Conservation (phyloP, 208 protist species). For the Trypanosoma cruzi region DNA sequence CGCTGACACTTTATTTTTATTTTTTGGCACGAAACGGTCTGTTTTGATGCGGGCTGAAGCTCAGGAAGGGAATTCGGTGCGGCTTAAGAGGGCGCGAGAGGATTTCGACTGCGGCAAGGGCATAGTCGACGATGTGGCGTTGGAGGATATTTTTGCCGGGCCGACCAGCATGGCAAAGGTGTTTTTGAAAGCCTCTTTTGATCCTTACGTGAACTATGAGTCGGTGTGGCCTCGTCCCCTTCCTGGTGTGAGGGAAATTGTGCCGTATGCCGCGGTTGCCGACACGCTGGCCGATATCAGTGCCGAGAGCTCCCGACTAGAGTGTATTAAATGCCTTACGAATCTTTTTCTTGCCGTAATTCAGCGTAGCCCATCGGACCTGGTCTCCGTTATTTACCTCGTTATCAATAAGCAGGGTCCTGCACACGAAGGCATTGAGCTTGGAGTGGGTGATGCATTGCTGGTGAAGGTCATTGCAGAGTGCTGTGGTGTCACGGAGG, state of each 20-base stretch:
- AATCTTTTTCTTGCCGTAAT: constrained; percentile 90
- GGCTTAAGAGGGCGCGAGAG: background rate
- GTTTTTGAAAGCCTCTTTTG: constrained; percentile 48
- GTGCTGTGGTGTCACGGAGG: constrained; percentile 93
- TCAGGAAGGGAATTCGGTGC: background rate
- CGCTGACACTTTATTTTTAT: background rate
- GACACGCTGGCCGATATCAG: constrained; percentile 87
- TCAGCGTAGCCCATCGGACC: constrained; percentile 76
- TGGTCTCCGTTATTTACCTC: constrained; percentile 94
- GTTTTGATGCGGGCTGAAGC: background rate
- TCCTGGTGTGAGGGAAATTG: constrained; percentile 21
- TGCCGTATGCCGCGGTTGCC: constrained; percentile 78
- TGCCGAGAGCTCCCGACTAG: constrained; percentile 79
- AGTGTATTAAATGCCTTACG: constrained; percentile 87
- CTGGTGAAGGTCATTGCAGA: constrained; percentile 96
- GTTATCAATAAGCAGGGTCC: constrained; percentile 97
- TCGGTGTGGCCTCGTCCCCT: constrained; percentile 48
- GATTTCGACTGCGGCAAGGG: constrained; percentile 26
- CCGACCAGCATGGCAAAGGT: constrained; percentile 83
- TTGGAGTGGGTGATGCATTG: constrained; percentile 97
- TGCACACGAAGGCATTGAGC: constrained; percentile 96
- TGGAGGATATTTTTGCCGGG: constrained; percentile 23
- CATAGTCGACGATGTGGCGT: constrained; percentile 31
- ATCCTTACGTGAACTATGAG: constrained; percentile 35
- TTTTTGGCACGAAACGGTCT: background rate